Evolutionary conservation across 2,329 filamentous ascomycete genomes (phyloP).

Genomic region (Neonectria sp.): DNA sequence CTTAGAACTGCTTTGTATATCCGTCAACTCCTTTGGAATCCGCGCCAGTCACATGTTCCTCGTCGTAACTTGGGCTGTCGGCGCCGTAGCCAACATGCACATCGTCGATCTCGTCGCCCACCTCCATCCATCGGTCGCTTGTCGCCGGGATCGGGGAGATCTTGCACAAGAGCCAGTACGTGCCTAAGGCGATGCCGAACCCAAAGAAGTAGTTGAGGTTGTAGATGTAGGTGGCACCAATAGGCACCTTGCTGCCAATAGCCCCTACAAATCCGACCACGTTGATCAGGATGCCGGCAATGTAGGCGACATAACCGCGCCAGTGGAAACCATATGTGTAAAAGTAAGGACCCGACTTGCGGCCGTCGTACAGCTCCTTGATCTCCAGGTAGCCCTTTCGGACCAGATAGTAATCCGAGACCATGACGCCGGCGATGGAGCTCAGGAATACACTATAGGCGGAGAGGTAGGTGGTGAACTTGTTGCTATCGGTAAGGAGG

Average conservation of each 20-base stretch:
- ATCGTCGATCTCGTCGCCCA: conserved; percentile 75
- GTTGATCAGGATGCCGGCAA: conserved; percentile 88
- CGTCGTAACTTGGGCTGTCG: conserved; percentile 57
- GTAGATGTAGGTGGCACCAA: conserved; percentile 88
- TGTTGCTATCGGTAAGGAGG: conserved; percentile 80
- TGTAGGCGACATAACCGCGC: conserved; percentile 87
- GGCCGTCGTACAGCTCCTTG: conserved; percentile 83
- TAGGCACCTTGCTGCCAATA: conserved; percentile 79
- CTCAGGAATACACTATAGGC: conserved; percentile 96
- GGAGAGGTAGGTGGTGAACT: conserved; percentile 92
- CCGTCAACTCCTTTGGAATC: conserved; percentile 34
- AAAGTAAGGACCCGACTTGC: conserved; percentile 78
- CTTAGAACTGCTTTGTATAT: conserved; percentile 32
- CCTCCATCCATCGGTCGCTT: conserved; percentile 84
- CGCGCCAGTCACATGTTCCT: conserved; percentile 49
- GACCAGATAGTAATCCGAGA: conserved; percentile 89
- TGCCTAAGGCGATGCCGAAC: conserved; percentile 76
- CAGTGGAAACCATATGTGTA: conserved; percentile 83
- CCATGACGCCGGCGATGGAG: conserved; percentile 92
- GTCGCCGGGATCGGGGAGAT: conserved; percentile 81
- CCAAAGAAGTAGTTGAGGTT: conserved; percentile 93
- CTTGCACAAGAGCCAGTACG: conserved; percentile 81
- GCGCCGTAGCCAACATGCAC: conserved; percentile 63
- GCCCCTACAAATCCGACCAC: conserved; percentile 92
- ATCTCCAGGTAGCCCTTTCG: conserved; percentile 86